Evolutionary conservation across 305 asterid species (phyloP), one percentile per base, ranked within the genome.

Genomic region (Fraxinus xanthoxyloides): DNA sequence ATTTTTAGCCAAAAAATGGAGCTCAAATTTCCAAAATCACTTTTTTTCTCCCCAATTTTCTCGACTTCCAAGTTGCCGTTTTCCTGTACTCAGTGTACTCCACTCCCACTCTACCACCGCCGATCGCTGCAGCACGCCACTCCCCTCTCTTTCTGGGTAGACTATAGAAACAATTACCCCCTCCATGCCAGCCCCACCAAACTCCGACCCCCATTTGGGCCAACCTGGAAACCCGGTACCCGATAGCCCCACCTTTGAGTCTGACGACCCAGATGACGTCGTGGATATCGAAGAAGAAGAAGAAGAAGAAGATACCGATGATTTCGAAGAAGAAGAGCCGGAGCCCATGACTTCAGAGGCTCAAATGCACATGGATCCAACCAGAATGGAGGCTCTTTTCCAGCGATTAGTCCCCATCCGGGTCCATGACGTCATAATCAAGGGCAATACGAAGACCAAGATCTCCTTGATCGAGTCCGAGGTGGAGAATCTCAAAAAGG

Each of bases 371-470:
- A 79, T 77, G 80, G 94, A 92, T 10, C 88, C 85, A 80, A 85
- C 85, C 48, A 84, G 82, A 30, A 90, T 91, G 95, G 94, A 94
- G 82, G 73, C 81, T 15, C 87, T 92, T 0, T 82, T 91, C 88
- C 77, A 83, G 72, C 28, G 28, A 26, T 26, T 26, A 26, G 90
- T 97, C 7, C 92, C 96, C 1, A 85, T 92, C 38, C 89, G 95
- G 43, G 98, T 97, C 75, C 99, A 97, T 81, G 95, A 97, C 79
- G 88, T 97, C 82, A 80, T 91, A 85, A 93, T 97, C 81, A 91
- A 92, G 89, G 99, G 99, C n/a, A 95, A 92, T 83, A 81, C 83
- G 12, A 94, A 89, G 90, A 94, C 98, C 7, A 95, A 92, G 87
- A 97, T 93, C 17, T 81, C 85, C 0, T 59, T 97, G 46, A 92